Evolutionary conservation across 1,139 yeast species (phyloP), one percentile per base, ranked within the genome.

Genomic region (Taphrina pruni): DNA sequence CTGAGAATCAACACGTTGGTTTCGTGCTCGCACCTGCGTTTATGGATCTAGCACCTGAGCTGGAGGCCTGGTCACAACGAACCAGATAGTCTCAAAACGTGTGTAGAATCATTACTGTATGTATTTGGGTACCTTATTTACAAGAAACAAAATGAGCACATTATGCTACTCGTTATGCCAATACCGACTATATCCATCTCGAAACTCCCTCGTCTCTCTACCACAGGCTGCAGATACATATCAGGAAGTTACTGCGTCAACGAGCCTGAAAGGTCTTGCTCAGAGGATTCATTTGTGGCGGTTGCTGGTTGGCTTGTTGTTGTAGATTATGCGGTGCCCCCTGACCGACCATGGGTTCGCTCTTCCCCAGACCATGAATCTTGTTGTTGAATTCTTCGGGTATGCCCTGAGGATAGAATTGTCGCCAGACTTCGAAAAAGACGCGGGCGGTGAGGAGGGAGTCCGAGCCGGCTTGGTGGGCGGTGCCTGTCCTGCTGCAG

Each of bases 401-500:
- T 32, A 64, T 41, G 20, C 67, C 67, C 20, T 54, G 60, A 9
- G 67, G 67, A 51, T 80, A 81, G 21, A 78, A 72, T 41, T 79
- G 74, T 50, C 84, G 78, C 71, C 80, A 77, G 71, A 84, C 74
- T 71, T 85, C 87, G 76, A 84, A 84, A 75, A 83, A 85, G 71
- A 86, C 83, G 45, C 82, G 78, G 65, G 81, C 81, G 0, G 86
- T 81, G 36, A 85, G 77, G 71, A 84, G 76, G 6, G 87, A 82
- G 73, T 85, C 87, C 43, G 83, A 81, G 7, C 87, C 87, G 6
- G 86, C 86, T 71, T 83, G 85, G 68, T 79, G 75, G 39, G 77
- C 74, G 3, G 75, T 75, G 12, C 78, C 74, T 39, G 80, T 75
- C 51, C 78, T 76, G 61, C 71, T 73, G 54, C 81, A 77, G 3